phyloP scores from a whole-genome alignment of 2,329 filamentous ascomycete species.

The Trichoderma simmonsii region DNA sequence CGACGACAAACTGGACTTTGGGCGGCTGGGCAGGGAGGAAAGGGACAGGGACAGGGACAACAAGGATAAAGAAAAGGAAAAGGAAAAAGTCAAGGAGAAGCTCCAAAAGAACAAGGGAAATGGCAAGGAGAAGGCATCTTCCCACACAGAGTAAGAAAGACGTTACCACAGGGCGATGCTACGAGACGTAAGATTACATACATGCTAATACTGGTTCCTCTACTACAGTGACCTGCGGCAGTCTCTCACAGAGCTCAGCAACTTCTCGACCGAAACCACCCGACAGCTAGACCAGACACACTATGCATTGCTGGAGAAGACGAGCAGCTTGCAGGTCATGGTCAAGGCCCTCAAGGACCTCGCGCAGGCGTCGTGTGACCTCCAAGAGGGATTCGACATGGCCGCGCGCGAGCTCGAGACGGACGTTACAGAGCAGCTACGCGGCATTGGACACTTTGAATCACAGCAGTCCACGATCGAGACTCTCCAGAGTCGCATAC shows the following conservation, averaged over 20 bases:
- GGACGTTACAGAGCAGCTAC: conserved; percentile 60
- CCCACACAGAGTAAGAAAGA: conserved; percentile 32
- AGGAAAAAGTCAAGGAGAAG: conserved; percentile 22
- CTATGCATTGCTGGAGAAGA: conserved; percentile 68
- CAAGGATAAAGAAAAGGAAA: conserved; percentile 28
- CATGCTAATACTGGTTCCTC: not conserved
- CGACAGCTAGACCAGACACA: conserved; percentile 70
- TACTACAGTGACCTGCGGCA: conserved; percentile 48
- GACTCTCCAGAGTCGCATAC: conserved; percentile 59
- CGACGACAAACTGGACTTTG: conserved; percentile 25
- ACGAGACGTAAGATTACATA: not conserved
- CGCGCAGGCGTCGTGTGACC: conserved; percentile 56
- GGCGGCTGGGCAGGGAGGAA: conserved; percentile 35
- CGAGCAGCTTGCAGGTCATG: conserved; percentile 61
- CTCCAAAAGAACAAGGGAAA: conserved; percentile 37
- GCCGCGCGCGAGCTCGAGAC: conserved; percentile 58
- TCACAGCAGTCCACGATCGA: conserved; percentile 63
- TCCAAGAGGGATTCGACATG: conserved; percentile 56
- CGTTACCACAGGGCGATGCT: not conserved
- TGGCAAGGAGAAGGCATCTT: conserved; percentile 25
- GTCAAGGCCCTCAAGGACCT: conserved; percentile 64
- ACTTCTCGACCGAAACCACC: conserved; percentile 60
- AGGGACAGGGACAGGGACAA: conserved; percentile 27
- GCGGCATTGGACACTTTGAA: conserved; percentile 59
- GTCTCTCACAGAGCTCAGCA: conserved; percentile 52